These are phyloP conservation scores for Tulasnella sp. DNA, from an alignment of 768 basidiomycete species.

Conservation along the genomic window DNA sequence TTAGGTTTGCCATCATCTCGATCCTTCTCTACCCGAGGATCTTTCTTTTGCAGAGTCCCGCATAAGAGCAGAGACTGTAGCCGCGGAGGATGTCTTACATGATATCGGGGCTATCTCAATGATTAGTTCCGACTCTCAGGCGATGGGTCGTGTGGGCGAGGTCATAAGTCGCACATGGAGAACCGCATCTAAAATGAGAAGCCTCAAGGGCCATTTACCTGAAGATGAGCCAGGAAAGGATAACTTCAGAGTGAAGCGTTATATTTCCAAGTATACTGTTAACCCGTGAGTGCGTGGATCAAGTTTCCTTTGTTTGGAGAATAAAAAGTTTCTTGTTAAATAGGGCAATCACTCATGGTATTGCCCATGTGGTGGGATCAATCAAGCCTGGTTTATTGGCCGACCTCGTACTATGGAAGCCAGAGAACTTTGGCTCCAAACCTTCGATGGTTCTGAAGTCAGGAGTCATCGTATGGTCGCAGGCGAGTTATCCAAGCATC, in stretches of 20 bases:
- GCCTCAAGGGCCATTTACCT: constrained; percentile 63
- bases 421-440: constrained; percentile 81
- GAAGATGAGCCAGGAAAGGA: constrained; percentile 61
- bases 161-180: constrained; percentile 89
- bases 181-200: constrained; percentile 89
- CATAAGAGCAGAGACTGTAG: constrained; percentile 91
- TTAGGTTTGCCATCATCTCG: constrained; percentile 82
- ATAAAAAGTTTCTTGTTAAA: background rate
- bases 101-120: constrained; percentile 91
- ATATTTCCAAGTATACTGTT: constrained; percentile 92
- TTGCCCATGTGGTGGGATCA: constrained; percentile 75
- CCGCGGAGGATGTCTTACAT: constrained; percentile 91
- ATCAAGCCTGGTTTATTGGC: constrained; percentile 72
- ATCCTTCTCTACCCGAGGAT: constrained; percentile 83
- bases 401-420: constrained; percentile 92
- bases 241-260: constrained; percentile 87
- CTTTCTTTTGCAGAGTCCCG: constrained; percentile 93
- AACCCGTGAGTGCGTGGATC: constrained; percentile 60
- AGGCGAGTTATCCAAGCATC: constrained; percentile 36
- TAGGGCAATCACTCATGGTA: constrained; percentile 89
- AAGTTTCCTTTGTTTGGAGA: background rate
- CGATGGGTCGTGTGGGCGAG: constrained; percentile 97
- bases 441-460: constrained; percentile 94
- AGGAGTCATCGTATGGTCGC: constrained; percentile 82
- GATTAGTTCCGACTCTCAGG: constrained; percentile 93